A percentile compares a stretch with the other conserved stretches of the same genome.
phyloP scores from a whole-genome alignment of 768 basidiomycete species.

The Lentinus tigrinus region DNA sequence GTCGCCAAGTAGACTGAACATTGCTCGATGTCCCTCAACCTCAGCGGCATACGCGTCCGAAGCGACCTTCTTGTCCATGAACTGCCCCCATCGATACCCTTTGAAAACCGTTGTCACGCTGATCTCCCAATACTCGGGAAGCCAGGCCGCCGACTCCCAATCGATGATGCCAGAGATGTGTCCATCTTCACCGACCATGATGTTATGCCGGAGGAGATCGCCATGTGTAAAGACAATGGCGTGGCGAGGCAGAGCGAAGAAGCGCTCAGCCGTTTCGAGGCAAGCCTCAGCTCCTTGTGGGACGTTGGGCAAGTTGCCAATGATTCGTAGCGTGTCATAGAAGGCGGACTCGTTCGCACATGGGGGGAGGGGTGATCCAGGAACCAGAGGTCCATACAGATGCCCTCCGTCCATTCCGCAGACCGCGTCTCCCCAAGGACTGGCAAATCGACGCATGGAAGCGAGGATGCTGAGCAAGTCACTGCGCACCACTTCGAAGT shows the following conservation, averaged over 20 bases:
- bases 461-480: constrained; percentile 1
- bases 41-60: background rate
- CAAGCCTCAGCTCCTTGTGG: background rate
- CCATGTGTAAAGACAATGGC: constrained; percentile 18
- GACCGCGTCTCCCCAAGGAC: constrained; percentile 1
- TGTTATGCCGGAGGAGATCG: constrained; percentile 15
- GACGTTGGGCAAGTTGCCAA: background rate
- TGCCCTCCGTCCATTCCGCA: constrained; percentile 1
- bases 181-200: constrained; percentile 14
- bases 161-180: constrained; percentile 18
- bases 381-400: background rate
- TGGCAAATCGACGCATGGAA: constrained; percentile 1
- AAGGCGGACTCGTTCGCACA: constrained; percentile 1
- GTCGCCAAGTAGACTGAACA: too few species aligned
- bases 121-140: constrained; percentile 21
- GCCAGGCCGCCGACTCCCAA: constrained; percentile 21
- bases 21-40: background rate
- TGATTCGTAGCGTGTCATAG: background rate
- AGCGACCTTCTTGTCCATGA: background rate
- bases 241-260: background rate
- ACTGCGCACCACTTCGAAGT: background rate
- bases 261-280: background rate
- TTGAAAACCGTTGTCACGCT: background rate
- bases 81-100: background rate
- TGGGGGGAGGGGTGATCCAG: background rate